Evolutionary conservation across 2,329 filamentous ascomycete species (phyloP), one percentile per base, ranked within the genome.

Genomic region (Apiospora arundinis): DNA sequence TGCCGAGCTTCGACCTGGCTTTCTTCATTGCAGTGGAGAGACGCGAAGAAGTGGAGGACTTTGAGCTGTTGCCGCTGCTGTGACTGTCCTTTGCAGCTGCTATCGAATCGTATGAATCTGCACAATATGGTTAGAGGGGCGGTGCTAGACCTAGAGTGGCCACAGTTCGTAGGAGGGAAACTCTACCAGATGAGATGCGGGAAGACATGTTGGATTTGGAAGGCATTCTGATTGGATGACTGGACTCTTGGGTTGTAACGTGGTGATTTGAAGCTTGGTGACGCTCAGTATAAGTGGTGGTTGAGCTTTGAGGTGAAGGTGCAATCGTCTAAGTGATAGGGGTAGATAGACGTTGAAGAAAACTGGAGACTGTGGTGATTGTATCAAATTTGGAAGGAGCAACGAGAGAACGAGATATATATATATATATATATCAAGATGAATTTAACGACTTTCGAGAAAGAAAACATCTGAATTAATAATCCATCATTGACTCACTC

Each of bases 1-100:
- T 63, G 32, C 56, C 18, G 32, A 63, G 32, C 56, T 68, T 68
- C 25, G 66, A 44, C 66, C 48, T 68, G 66, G 37, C 42, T 21
- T 68, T 68, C 25, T 68, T 68, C 66, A 68, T 28, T 4, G 44
- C 44, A 32, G 6, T 7, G 21, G 66, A 68, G 12, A 68, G 44
- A 9, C 66, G 25, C 1, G 66, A 48, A 4, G 66, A 48, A 21
- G 66, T 48, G 25, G 44, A 46, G 16, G 44, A 40, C 66, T 68
- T 48, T 3, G 25, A 46, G 66, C 21, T 37, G 21, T 9, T 2
- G 66, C 16, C 37, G 16, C 44, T 48, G 16, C 23, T 68, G 18
- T 37, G 28, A 32, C 56, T 40, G 9, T 40, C 66, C 66, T 68
- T 68, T 16, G 48, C 48, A 44, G n/a, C 46, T 18, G 66, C 18